A percentile compares a stretch with the other conserved stretches of the same genome.
phyloP scores from a whole-genome alignment of 306 rosid genomes.

The Vigna nakashimae region DNA sequence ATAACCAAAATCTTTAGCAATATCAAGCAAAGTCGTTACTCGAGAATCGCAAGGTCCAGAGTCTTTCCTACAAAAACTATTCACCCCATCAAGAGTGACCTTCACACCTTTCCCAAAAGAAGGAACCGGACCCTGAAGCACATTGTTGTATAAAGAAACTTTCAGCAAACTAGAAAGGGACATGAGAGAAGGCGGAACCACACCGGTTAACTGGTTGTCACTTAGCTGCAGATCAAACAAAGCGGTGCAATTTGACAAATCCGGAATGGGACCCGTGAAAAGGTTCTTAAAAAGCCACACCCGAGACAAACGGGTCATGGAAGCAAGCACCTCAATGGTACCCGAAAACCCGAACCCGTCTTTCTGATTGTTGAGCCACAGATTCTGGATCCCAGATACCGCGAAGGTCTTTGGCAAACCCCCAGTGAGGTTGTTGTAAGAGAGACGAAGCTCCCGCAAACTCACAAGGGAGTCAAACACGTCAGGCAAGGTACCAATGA shows the following conservation, averaged over 20 bases:
- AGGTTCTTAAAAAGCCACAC: conserved; percentile 74
- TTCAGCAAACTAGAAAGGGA: conserved; percentile 47
- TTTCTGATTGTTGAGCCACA: conserved; percentile 79
- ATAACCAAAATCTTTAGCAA: conserved; percentile 61
- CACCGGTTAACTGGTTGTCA: conserved; percentile 67
- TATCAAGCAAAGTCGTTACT: conserved; percentile 57
- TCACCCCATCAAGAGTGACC: conserved; percentile 48
- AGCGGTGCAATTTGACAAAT: conserved; percentile 55
- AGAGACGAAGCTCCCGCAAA: conserved; percentile 63
- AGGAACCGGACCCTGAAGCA: conserved; percentile 72
- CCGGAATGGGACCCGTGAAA: conserved; percentile 72
- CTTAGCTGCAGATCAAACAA: conserved; percentile 76
- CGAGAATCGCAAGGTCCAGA: conserved; percentile 61
- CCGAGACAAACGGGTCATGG: conserved; percentile 62
- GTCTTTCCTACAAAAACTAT: conserved; percentile 55
- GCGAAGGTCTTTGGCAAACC: conserved; percentile 57
- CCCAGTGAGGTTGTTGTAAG: conserved; percentile 79
- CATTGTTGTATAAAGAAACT: conserved; percentile 64
- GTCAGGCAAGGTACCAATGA: conserved; percentile 62
- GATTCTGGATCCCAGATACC: conserved; percentile 56
- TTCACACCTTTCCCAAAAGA: conserved; percentile 49
- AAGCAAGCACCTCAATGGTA: conserved; percentile 53
- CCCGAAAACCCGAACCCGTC: conserved; percentile 70
- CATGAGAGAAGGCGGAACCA: conserved; percentile 62
- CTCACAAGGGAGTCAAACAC: conserved; percentile 54